These are phyloP conservation scores for Arthrobotrys musiformis DNA, from an alignment of 2,329 filamentous ascomycete species.

Conservation along the genomic window DNA sequence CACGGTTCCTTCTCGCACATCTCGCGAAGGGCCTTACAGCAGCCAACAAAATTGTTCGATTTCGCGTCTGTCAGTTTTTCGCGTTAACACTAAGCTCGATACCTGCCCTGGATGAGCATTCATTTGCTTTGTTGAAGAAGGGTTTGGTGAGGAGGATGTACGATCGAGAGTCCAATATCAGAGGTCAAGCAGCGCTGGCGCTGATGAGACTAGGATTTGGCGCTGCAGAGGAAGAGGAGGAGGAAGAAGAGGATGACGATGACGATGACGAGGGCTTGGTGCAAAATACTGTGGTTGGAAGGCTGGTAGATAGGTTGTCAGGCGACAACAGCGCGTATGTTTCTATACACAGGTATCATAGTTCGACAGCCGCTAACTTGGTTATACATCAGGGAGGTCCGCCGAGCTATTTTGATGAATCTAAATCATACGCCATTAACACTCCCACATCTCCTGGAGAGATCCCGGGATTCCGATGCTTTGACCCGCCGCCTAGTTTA, in stretches of 20 bases:
- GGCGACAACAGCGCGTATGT: conserved; percentile 80
- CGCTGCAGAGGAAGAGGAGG: conserved; percentile 79
- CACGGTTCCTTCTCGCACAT: conserved; percentile 76
- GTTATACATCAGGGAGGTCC: conserved; percentile 72
- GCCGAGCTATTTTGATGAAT: conserved; percentile 86
- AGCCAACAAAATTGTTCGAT: conserved; percentile 94
- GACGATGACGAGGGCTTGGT: conserved; percentile 74
- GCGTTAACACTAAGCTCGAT: conserved; percentile 92
- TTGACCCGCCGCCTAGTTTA: conserved; percentile 87
- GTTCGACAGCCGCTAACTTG: conserved; percentile 11
- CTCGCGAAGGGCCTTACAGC: conserved; percentile 80
- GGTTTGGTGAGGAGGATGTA: conserved; percentile 84
- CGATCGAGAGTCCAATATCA: conserved; percentile 92
- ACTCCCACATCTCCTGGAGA: conserved; percentile 86
- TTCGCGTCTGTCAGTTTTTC: conserved; percentile 86
- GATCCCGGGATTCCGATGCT: conserved; percentile 87
- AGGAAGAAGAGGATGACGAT: conserved; percentile 75
- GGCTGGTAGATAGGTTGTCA: conserved; percentile 87
- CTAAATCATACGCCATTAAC: conserved; percentile 83
- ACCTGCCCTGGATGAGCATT: conserved; percentile 72
- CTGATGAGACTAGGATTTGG: conserved; percentile 72
- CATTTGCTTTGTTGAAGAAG: conserved; percentile 81
- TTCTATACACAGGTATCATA: not conserved
- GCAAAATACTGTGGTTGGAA: conserved; percentile 72
- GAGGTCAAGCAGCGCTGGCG: conserved; percentile 89